Conservation (phyloP, 768 basidiomycete genomes). For the Termitomyces bulborhizus region DNA sequence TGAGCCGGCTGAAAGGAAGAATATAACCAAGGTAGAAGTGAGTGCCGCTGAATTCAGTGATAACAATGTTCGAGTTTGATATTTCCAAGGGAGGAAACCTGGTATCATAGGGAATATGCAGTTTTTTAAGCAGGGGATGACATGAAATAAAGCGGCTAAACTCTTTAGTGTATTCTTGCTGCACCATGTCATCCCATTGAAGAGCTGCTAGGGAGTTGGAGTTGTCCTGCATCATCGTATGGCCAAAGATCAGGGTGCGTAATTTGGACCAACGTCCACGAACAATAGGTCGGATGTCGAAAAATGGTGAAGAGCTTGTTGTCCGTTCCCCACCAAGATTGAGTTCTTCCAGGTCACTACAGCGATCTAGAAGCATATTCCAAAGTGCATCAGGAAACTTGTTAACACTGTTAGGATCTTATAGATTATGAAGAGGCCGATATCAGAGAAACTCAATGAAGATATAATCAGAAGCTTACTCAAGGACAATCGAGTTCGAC, state of each 20-base stretch:
- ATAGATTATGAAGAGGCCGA: neutral
- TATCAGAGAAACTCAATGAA: neutral
- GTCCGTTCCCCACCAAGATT: conserved; percentile 22
- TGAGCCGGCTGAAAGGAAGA: conserved; percentile 11
- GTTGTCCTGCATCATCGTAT: conserved; percentile 11
- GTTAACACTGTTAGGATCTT: conserved; percentile 6
- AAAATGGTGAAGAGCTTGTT: conserved; percentile 6
- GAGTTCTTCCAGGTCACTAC: conserved; percentile 36
- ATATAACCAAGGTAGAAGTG: conserved; percentile 11
- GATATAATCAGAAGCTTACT: neutral
- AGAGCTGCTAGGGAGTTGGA: neutral
- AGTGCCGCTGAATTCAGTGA: conserved; percentile 15
- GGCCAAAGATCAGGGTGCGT: conserved; percentile 14
- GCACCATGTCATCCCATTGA: conserved; percentile 4
- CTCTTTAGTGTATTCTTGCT: conserved; percentile 6
- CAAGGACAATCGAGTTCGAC: conserved; percentile 7
- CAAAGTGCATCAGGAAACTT: conserved; percentile 29
- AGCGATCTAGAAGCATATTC: conserved; percentile 47
- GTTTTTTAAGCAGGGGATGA: conserved; percentile 11
- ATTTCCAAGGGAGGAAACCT: conserved; percentile 10
- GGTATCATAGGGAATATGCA: conserved; percentile 14
- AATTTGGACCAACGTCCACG: conserved; percentile 16
- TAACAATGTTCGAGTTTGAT: conserved; percentile 5
- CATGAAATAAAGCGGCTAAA: conserved; percentile 15
- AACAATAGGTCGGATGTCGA: conserved; percentile 16